phyloP scores from a whole-genome alignment of 148 eudicot genomes.

The Arctostaphylos glauca region DNA sequence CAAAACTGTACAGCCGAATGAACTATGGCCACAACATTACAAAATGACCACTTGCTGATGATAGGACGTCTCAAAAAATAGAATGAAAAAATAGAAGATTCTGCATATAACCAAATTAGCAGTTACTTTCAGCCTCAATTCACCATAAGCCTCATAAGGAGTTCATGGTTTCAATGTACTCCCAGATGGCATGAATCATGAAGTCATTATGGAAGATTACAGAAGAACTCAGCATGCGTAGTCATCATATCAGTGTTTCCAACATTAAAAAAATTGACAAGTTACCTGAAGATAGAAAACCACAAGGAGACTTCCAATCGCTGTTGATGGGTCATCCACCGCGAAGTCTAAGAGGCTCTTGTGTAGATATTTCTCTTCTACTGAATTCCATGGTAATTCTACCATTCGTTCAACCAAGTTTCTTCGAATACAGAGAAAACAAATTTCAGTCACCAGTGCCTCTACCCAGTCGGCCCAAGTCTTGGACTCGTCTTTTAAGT shows the following conservation, averaged over 20 bases:
- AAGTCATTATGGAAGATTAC: neutral
- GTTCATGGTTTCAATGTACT: neutral
- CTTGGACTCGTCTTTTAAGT: slow-evolving; percentile 37
- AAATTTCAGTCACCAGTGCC: slow-evolving; percentile 79
- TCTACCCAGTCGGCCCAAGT: slow-evolving; percentile 73
- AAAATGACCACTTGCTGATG: neutral
- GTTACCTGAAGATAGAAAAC: slow-evolving; percentile 90
- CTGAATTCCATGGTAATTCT: slow-evolving; percentile 87
- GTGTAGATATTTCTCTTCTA: slow-evolving; percentile 82
- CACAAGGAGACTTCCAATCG: slow-evolving; percentile 89
- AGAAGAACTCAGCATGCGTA: neutral
- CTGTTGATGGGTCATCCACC: slow-evolving; percentile 46
- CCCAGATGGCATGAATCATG: neutral
- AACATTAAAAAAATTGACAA: neutral
- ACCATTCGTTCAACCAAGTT: slow-evolving; percentile 77
- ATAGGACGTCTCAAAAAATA: neutral
- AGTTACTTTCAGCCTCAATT: neutral
- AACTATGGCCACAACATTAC: neutral
- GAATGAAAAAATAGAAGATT: neutral
- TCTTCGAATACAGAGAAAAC: slow-evolving; percentile 76
- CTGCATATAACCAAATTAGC: neutral
- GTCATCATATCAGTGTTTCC: neutral
- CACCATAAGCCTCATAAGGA: neutral
- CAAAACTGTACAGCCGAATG: neutral
- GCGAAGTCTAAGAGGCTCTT: slow-evolving; percentile 76